Evolutionary conservation across 2,329 filamentous ascomycete species (phyloP).

Genomic region (Trichoderma arundinaceum): DNA sequence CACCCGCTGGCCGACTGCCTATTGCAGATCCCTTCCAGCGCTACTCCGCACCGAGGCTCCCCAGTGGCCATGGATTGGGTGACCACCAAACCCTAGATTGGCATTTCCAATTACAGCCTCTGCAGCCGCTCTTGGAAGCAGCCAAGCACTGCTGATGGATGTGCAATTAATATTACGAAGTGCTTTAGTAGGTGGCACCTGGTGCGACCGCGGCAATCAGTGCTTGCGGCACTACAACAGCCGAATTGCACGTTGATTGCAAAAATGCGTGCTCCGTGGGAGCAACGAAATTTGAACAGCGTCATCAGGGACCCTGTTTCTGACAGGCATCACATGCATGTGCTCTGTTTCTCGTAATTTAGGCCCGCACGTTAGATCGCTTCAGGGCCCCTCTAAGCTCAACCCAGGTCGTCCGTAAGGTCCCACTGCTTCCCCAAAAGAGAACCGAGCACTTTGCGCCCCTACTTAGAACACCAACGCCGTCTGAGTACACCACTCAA

Average conservation of each 20-base stretch:
- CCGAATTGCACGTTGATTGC: not conserved
- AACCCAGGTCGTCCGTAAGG: no score
- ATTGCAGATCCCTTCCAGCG: conserved; percentile 16
- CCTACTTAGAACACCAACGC: not conserved
- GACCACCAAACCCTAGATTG: no score
- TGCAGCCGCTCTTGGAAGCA: not conserved
- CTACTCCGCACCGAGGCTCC: conserved; percentile 18
- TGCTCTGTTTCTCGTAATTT: not conserved
- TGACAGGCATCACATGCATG: not conserved
- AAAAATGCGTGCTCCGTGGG: no score
- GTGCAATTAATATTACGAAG: no score
- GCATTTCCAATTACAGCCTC: no score
- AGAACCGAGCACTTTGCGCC: conserved; percentile 1
- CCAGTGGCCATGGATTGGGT: no score
- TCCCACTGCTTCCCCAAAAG: conserved; percentile 9
- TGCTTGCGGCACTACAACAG: not conserved
- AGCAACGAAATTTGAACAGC: no score
- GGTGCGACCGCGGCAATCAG: not conserved
- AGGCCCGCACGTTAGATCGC: not conserved
- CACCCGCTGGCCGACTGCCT: conserved; percentile 1
- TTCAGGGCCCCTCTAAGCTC: not conserved
- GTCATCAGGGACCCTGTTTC: no score
- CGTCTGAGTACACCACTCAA: not conserved
- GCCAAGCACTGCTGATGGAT: no score
- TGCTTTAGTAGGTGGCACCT: not conserved